A percentile compares a stretch with the other conserved stretches of the same genome.
Conservation (phyloP, 140 eudicot species). For the Anethum foeniculum region DNA sequence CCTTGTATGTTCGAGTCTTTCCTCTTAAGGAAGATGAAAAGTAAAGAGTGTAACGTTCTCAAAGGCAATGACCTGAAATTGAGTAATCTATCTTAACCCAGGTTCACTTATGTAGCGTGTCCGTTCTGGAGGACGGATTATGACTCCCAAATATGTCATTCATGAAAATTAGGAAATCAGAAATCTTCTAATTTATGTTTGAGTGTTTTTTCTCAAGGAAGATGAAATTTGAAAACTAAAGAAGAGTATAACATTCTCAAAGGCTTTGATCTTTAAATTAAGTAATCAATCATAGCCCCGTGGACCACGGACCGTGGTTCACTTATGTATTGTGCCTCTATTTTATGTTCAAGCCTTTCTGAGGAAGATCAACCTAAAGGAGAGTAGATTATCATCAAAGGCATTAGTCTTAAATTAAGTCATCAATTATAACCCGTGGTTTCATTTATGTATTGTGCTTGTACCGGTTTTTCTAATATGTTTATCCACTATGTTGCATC, state of each 20-base stretch:
- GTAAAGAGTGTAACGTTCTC: neutral
- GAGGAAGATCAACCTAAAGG: neutral
- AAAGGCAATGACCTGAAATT: neutral
- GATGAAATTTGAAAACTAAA: neutral
- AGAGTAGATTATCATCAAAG: neutral
- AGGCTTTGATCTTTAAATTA: neutral
- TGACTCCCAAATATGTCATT: neutral
- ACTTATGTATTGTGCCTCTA: neutral
- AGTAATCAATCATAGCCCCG: neutral
- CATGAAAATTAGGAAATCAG: neutral
- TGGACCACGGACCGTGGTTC: neutral
- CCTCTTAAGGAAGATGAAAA: neutral
- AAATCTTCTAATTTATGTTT: neutral
- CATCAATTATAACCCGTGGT: neutral
- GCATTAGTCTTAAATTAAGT: neutral
- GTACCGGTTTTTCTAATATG: neutral
- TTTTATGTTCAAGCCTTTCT: neutral
- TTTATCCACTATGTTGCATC: constrained; percentile 1
- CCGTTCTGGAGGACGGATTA: neutral
- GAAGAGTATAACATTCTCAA: neutral
- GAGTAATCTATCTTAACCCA: neutral
- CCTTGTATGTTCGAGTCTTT: neutral
- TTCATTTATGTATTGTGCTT: neutral
- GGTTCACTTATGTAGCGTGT: neutral
- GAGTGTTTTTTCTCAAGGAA: neutral